phyloP scores from a whole-genome alignment of 106 monocot genomes.

The Acorus gramineus region DNA sequence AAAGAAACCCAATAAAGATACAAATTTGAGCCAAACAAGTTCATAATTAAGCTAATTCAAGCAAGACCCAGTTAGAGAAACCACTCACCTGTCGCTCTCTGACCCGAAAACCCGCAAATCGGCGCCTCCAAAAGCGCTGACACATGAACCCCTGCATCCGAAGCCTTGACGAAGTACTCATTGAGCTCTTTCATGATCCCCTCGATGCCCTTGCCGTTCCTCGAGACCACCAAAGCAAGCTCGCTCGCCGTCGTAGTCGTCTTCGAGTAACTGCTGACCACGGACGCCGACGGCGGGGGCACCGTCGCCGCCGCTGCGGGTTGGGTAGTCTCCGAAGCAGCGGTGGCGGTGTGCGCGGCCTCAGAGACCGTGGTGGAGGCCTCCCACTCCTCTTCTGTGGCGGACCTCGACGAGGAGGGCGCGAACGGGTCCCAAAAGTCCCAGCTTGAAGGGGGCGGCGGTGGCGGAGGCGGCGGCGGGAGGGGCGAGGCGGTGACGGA shows the following conservation, averaged over 20 bases:
- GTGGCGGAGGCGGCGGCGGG: constrained; percentile 53
- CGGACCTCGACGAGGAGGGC: constrained; percentile 42
- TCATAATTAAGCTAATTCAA: too few relatives aligned
- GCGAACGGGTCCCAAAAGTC: constrained; percentile 90
- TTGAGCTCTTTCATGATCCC: constrained; percentile 85
- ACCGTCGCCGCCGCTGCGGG: constrained; percentile 19
- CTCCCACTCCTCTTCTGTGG: constrained; percentile 53
- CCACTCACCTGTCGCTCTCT: constrained; percentile 25
- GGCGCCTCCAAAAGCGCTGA: constrained; percentile 52
- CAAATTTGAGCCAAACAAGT: too few relatives aligned
- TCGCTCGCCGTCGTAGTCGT: constrained; percentile 25
- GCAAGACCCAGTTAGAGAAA: too few relatives aligned
- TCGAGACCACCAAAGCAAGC: constrained; percentile 54
- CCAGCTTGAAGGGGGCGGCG: constrained; percentile 48
- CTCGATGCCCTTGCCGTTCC: constrained; percentile 49
- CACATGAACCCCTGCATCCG: constrained; percentile 53
- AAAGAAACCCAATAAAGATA: too few relatives aligned
- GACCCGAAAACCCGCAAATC: constrained; percentile 20
- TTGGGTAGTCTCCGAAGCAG: neutral
- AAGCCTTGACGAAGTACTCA: constrained; percentile 82
- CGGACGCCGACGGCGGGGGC: constrained; percentile 21
- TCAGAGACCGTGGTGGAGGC: constrained; percentile 20
- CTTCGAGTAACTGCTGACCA: constrained; percentile 27
- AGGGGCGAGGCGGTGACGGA: constrained; percentile 40
- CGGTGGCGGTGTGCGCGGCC: constrained; percentile 7